A percentile compares a stretch with the other conserved stretches of the same genome.
Evolutionary conservation across 306 rosid species (phyloP).

Genomic region (Styphnolobium japonicum): DNA sequence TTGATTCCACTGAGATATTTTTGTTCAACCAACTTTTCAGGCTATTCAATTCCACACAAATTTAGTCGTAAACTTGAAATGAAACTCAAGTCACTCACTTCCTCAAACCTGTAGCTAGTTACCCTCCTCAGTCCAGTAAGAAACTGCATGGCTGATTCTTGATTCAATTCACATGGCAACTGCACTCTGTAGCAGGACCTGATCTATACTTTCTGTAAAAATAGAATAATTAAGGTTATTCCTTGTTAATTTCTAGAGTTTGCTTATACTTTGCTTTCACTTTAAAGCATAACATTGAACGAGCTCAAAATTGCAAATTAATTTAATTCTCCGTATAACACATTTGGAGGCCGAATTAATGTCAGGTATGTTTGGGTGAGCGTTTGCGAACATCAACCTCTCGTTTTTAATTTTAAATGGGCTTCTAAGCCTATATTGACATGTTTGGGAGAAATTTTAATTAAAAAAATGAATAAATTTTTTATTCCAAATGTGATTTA

Average conservation of each 20-base stretch:
- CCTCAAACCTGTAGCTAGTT: not conserved
- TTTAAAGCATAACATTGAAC: not conserved
- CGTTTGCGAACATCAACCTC: too few species aligned
- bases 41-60: slow-evolving; percentile 40
- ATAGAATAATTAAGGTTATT: not conserved
- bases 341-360: slow-evolving; percentile 54
- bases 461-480: too few species aligned
- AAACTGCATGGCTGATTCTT: not conserved
- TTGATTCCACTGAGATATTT: slow-evolving; percentile 16
- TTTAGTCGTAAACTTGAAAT: not conserved
- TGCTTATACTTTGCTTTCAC: not conserved
- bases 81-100: not conserved
- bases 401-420: too few species aligned
- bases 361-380: too few species aligned
- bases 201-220: not conserved
- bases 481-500: too few species aligned
- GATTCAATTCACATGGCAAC: not conserved
- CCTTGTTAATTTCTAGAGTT: not conserved
- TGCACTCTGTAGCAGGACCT: not conserved
- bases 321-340: slow-evolving; percentile 7
- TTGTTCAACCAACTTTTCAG: slow-evolving; percentile 34
- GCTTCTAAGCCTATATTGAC: too few species aligned
- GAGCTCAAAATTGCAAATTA: not conserved
- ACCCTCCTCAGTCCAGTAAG: not conserved
- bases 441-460: too few species aligned